Percentiles rank a stretch among this genome's conserved stretches.
These are phyloP conservation scores for Glycine latifolia DNA, from an alignment of 306 rosid genomes.

Conservation along the genomic window DNA sequence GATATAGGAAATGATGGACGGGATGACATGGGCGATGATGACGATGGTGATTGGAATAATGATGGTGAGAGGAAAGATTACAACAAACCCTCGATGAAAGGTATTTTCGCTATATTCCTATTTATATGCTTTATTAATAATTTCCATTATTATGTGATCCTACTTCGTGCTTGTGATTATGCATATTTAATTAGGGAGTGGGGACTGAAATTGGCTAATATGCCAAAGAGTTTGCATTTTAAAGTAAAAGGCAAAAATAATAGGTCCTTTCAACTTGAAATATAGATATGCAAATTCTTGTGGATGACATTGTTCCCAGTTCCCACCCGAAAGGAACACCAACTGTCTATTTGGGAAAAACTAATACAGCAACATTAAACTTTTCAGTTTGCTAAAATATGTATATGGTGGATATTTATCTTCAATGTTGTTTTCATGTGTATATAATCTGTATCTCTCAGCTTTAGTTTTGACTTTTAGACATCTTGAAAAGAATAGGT, in stretches of 20 bases:
- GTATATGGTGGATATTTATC: neutral
- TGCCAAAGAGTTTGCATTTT: conserved; percentile 20
- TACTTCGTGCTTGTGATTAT: conserved; percentile 36
- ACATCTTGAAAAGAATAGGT: neutral
- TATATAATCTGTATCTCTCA: neutral
- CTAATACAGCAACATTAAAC: neutral
- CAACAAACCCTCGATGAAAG: conserved; percentile 78
- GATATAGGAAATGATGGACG: conserved; percentile 94
- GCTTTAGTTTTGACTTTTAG: neutral
- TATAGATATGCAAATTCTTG: conserved; percentile 5
- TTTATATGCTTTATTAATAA: conserved; percentile 17
- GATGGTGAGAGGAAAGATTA: conserved; percentile 79
- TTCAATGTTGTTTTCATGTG: neutral
- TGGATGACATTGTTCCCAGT: conserved; percentile 3
- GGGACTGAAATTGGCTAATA: conserved; percentile 25
- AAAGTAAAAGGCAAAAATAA: neutral
- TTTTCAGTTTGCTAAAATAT: conserved; percentile 21
- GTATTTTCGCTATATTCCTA: conserved; percentile 50
- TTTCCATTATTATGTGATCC: conserved; percentile 14
- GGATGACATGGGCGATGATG: conserved; percentile 81
- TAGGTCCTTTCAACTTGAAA: conserved; percentile 6
- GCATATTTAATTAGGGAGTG: neutral
- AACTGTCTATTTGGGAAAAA: neutral
- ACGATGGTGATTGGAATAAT: conserved; percentile 82
- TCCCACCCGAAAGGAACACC: conserved; percentile 24